Base-by-base conservation (phyloP, 2,329 filamentous ascomycete genomes). In the Microdochium bolleyi region DNA sequence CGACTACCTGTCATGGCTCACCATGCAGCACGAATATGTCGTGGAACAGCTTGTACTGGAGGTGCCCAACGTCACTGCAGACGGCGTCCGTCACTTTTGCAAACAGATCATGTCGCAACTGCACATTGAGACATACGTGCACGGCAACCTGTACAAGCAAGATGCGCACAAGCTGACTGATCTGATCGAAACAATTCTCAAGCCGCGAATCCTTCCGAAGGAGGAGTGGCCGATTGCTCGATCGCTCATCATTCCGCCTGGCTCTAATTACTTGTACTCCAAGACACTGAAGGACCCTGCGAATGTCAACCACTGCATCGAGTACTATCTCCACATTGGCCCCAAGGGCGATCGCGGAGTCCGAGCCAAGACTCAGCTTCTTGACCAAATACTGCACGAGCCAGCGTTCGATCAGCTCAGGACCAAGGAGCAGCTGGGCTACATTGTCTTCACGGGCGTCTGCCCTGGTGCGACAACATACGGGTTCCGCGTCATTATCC, bases 401-500 rank as follows among this genome's bases (percentile, higher is more conserved):
- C 92, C 92, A 3, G 88, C 88, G 9, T 99, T 97, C 65, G 90
- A 99, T 69, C 91, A 95, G 67, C 78, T 99, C 8, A 84, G 94
- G 50, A 97, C 94, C 46, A 96, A 97, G 70, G 92, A 99, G 68
- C 92, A 99, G 70, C 85, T 99, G 7, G 94, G 94, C 13, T 99
- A 99, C 61, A 89, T 99, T 51, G 92, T 99, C 1, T 96, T 92
- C 70, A 92, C 88, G 49, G 89, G 90, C 25, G 77, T 84, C 11
- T 78, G 86, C 38, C 79, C 80, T 51, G 83, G 87, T 52, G 74
- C 83, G n/a, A 91, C 88, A 1, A 92, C 87, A 0, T 86, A 89
- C 61, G 89, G 89, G 1, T 94, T 94, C 70, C 82, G 92, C 5
- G 87, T 99, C 57, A 81, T 97, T 56, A 90, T 99, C 27, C 94